A percentile compares a stretch with the other conserved stretches of the same genome.
These are phyloP conservation scores for Ramaria sp. DNA, from an alignment of 768 basidiomycete genomes.

Conservation along the genomic window DNA sequence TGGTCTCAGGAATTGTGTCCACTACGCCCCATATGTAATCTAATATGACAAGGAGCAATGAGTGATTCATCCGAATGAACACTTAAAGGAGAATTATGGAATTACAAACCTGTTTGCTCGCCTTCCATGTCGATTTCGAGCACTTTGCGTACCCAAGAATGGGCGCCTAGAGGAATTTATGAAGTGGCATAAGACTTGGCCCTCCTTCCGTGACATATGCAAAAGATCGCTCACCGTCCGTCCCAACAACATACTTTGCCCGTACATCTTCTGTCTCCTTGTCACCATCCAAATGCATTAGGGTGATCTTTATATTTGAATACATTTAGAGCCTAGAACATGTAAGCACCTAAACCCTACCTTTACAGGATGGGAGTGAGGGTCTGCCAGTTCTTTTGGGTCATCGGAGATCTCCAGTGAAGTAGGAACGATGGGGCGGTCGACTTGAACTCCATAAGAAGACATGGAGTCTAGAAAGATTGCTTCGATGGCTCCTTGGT, in stretches of 20 bases:
- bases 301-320: conserved; percentile 10
- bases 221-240: conserved; percentile 44
- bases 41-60: not conserved
- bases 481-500: conserved; percentile 54
- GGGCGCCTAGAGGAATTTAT: conserved; percentile 58
- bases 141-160: conserved; percentile 71
- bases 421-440: conserved; percentile 37
- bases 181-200: conserved; percentile 12
- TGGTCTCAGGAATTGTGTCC: conserved; percentile 57
- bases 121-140: conserved; percentile 65
- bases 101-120: conserved; percentile 40
- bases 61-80: not conserved
- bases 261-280: conserved; percentile 44
- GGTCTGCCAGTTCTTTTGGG: conserved; percentile 30
- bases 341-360: conserved; percentile 12
- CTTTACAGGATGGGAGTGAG: conserved; percentile 24
- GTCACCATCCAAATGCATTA: conserved; percentile 29
- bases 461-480: conserved; percentile 49
- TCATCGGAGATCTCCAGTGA: conserved; percentile 37
- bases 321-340: not conserved
- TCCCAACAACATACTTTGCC: conserved; percentile 68
- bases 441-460: conserved; percentile 34
- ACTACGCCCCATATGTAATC: conserved; percentile 80
- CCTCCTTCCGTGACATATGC: no score
- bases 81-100: conserved; percentile 42